Percentiles rank a stretch among this genome's conserved stretches.
Conservation (phyloP, 1,284 basidiomycete genomes). For the Rhizoctonia solani region DNA sequence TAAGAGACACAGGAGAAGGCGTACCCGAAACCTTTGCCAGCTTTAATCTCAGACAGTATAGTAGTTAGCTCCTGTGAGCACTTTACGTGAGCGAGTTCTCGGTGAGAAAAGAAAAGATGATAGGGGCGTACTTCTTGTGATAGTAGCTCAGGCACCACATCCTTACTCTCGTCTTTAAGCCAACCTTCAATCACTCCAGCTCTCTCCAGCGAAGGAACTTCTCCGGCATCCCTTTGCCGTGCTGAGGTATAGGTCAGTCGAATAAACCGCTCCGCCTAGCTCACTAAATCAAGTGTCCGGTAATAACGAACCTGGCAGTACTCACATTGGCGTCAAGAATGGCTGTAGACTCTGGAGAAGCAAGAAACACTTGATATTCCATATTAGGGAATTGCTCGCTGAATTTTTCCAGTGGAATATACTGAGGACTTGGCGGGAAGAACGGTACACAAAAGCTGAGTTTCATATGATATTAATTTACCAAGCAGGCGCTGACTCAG, state of each 20-base stretch:
- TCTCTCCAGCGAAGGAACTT: background rate
- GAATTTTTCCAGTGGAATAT: background rate
- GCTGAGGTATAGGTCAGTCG: background rate
- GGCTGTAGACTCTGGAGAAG: background rate
- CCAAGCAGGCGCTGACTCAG: background rate
- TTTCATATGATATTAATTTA: background rate
- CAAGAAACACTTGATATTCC: slow-evolving; percentile 13
- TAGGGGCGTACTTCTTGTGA: background rate
- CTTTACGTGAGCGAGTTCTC: background rate
- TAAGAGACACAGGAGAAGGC: no score
- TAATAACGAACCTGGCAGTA: background rate
- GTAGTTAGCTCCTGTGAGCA: background rate
- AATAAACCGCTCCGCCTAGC: background rate
- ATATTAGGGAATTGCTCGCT: background rate
- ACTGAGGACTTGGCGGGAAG: background rate
- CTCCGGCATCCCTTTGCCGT: background rate
- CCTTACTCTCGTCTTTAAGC: slow-evolving; percentile 1
- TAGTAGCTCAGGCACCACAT: background rate
- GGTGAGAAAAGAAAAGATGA: background rate
- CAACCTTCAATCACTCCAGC: background rate
- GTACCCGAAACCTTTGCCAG: no score
- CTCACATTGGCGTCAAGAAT: slow-evolving; percentile 13
- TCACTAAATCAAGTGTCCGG: background rate
- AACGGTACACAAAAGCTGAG: slow-evolving; percentile 2
- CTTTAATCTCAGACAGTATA: background rate